phyloP scores from a whole-genome alignment of 768 basidiomycete genomes.

The Ramaria sp. region DNA sequence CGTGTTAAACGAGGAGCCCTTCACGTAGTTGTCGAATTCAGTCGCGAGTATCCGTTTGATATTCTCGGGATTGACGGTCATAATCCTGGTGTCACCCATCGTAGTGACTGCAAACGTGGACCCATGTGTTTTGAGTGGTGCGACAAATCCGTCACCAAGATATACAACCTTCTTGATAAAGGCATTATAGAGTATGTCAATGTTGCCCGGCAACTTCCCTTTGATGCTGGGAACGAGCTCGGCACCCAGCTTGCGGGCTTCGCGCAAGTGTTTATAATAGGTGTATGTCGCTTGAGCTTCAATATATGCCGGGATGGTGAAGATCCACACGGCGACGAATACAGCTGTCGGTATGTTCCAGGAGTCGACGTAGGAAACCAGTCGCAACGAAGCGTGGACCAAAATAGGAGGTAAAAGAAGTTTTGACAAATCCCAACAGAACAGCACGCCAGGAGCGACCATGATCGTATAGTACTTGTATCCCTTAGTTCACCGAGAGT shows the following conservation, averaged over 20 bases:
- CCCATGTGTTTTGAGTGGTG: neutral
- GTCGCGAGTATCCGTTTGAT: conserved; percentile 40
- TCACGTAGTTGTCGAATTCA: conserved; percentile 33
- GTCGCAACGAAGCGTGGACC: neutral
- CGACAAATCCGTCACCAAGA: conserved; percentile 29
- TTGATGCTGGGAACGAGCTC: conserved; percentile 45
- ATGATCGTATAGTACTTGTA: neutral
- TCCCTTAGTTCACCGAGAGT: no score
- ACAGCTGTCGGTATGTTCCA: neutral
- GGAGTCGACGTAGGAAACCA: neutral
- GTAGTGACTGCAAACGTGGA: neutral
- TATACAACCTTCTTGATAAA: conserved; percentile 42
- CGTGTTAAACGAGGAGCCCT: conserved; percentile 1
- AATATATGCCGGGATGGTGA: neutral
- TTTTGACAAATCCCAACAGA: neutral
- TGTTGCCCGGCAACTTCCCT: conserved; percentile 68
- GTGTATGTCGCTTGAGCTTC: conserved; percentile 13
- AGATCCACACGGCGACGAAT: neutral
- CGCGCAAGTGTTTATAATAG: conserved; percentile 27
- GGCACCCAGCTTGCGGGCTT: conserved; percentile 40
- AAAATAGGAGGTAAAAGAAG: neutral
- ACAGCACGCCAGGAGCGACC: neutral
- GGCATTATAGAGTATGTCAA: conserved; percentile 46
- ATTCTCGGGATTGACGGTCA: conserved; percentile 36
- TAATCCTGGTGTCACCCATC: conserved; percentile 13